phyloP scores from a whole-genome alignment of 768 basidiomycete species.

The Piloderma croceum region DNA sequence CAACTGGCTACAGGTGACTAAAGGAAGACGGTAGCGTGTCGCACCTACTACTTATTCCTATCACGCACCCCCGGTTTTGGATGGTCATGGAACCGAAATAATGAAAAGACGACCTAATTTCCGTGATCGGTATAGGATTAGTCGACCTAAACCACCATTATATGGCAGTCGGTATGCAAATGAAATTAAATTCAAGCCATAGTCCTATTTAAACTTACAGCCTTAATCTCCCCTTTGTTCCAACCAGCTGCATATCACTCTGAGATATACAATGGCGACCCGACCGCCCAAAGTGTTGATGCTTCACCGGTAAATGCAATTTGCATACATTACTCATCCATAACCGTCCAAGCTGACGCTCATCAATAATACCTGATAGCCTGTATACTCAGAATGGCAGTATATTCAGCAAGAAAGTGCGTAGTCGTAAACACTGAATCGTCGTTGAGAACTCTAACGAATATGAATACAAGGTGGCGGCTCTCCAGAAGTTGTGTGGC shows the following conservation, averaged over 20 bases:
- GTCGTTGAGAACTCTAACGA: background rate
- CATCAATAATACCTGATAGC: constrained; percentile 2
- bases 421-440: background rate
- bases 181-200: background rate
- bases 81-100: no score
- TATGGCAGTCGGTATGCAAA: background rate
- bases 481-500: constrained; percentile 62
- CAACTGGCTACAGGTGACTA: no score
- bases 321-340: background rate
- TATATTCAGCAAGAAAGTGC: constrained; percentile 67
- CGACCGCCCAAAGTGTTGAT: constrained; percentile 33
- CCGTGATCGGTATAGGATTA: background rate
- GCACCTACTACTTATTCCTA: no score
- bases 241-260: background rate
- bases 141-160: background rate
- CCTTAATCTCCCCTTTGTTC: background rate
- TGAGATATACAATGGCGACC: background rate
- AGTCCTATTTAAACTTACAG: background rate
- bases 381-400: constrained; percentile 71
- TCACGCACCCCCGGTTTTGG: no score
- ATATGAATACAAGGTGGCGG: constrained; percentile 53
- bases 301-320: constrained; percentile 37
- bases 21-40: no score
- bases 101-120: background rate
- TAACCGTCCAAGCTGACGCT: background rate